Evolutionary conservation across 2,329 filamentous ascomycete species (phyloP).

Genomic region (Aspergillus fischeri): DNA sequence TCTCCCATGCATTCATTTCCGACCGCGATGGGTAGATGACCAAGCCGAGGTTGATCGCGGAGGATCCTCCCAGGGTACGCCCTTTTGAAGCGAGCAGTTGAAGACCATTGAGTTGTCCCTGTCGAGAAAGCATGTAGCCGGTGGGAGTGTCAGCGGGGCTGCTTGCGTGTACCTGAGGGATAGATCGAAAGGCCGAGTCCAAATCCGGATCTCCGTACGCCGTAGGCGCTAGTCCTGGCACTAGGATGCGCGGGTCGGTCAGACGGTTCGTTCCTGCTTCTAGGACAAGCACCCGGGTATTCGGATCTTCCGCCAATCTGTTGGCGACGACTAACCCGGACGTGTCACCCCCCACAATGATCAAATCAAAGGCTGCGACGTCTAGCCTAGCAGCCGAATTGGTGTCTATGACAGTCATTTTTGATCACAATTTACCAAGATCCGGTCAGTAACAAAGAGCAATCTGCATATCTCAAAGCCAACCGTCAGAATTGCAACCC

Average conservation of each 20-base stretch:
- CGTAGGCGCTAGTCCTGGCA: slow-evolving; percentile 7
- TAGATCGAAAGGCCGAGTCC: slow-evolving; percentile 14
- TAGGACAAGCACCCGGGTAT: slow-evolving; percentile 18
- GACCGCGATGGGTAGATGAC: slow-evolving; percentile 17
- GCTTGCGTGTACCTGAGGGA: slow-evolving; percentile 3
- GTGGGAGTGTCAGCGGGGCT: neutral
- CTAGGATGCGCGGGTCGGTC: slow-evolving; percentile 12
- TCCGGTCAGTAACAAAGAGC: too few relatives aligned
- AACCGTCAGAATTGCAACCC: too few relatives aligned
- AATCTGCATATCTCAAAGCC: too few relatives aligned
- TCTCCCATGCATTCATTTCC: slow-evolving; percentile 45
- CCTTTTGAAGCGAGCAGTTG: slow-evolving; percentile 41
- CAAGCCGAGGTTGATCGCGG: slow-evolving; percentile 40
- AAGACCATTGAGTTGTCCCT: slow-evolving; percentile 34
- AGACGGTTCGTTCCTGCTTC: slow-evolving; percentile 20
- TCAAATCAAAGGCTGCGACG: slow-evolving; percentile 16
- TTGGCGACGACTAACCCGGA: slow-evolving; percentile 24
- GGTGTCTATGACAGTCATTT: too few relatives aligned
- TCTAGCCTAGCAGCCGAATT: neutral
- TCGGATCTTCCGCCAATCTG: slow-evolving; percentile 22
- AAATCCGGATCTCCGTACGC: slow-evolving; percentile 12
- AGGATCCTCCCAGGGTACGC: slow-evolving; percentile 48
- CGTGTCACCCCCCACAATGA: slow-evolving; percentile 27
- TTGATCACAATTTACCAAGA: too few relatives aligned
- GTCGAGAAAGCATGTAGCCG: neutral